These are phyloP conservation scores for Phylloporus sp. DNA, from an alignment of 768 basidiomycete species.

Conservation along the genomic window DNA sequence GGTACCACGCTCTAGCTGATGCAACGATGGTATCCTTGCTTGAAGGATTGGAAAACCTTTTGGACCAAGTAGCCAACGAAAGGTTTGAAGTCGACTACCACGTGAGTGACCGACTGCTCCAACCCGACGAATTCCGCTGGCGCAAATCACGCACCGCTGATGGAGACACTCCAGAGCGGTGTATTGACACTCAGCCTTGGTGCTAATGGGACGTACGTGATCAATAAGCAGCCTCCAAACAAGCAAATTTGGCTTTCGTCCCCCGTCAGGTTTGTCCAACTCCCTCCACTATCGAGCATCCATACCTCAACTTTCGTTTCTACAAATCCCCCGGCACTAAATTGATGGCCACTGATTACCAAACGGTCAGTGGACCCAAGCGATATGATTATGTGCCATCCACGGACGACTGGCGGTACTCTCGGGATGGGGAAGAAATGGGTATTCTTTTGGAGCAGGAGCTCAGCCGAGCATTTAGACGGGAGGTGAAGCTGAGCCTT, in stretches of 20 bases:
- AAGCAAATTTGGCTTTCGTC: constrained; percentile 97
- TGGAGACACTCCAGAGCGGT: constrained; percentile 56
- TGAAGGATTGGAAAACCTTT: constrained; percentile 64
- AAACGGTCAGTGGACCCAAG: constrained; percentile 71
- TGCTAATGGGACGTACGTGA: constrained; percentile 80
- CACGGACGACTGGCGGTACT: constrained; percentile 68
- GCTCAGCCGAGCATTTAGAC: constrained; percentile 42
- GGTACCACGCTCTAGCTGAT: constrained; percentile 72
- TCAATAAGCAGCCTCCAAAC: constrained; percentile 97
- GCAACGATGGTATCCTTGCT: constrained; percentile 71
- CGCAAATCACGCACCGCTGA: constrained; percentile 5
- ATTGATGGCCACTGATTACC: constrained; percentile 1
- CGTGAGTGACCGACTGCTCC: constrained; percentile 40
- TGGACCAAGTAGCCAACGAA: constrained; percentile 55
- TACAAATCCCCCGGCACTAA: background rate
- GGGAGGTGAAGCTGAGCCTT: constrained; percentile 32
- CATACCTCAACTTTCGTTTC: constrained; percentile 2
- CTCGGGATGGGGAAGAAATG: constrained; percentile 59
- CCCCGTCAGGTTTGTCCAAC: constrained; percentile 61
- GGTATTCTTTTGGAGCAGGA: constrained; percentile 65
- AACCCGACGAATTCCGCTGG: background rate
- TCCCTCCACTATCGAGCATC: background rate
- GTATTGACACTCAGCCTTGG: constrained; percentile 81
- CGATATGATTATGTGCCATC: constrained; percentile 72
- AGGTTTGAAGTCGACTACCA: constrained; percentile 85